Conservation (phyloP, 2,329 filamentous ascomycete genomes). For the Coniosporium tulheliwenetii region DNA sequence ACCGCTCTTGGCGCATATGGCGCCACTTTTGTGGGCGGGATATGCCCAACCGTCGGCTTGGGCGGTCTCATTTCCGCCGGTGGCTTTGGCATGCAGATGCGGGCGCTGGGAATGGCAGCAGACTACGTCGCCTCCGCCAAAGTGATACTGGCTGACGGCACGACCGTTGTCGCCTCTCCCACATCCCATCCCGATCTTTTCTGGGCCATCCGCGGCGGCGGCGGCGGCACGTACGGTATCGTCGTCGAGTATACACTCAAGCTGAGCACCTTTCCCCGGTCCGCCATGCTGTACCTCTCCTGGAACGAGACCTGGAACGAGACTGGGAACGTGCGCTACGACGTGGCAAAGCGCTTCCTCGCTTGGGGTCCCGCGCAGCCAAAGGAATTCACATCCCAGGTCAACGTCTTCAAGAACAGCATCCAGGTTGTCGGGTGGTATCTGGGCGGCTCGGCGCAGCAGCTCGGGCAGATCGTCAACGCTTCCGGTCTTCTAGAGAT, state of each 20-base stretch:
- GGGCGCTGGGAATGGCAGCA: no score
- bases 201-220: constrained; percentile 35
- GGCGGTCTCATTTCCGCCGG: neutral
- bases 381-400: constrained; percentile 5
- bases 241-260: constrained; percentile 1
- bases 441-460: constrained; percentile 2
- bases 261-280: no score
- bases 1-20: constrained; percentile 7
- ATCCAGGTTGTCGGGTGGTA: constrained; percentile 5
- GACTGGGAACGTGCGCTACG: neutral
- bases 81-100: neutral
- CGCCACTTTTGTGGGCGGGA: constrained; percentile 2
- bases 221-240: constrained; percentile 31
- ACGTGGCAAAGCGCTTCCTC: constrained; percentile 5
- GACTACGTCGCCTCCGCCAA: constrained; percentile 7
- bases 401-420: constrained; percentile 6
- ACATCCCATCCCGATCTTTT: constrained; percentile 33
- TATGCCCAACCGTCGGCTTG: neutral
- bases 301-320: no score
- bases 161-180: constrained; percentile 29
- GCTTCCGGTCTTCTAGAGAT: neutral
- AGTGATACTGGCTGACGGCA: constrained; percentile 38
- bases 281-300: no score
- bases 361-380: constrained; percentile 5
- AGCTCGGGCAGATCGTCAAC: constrained; percentile 4